Evolutionary conservation across 2,329 filamentous ascomycete species (phyloP), one percentile per base, ranked within the genome.

Genomic region (Metarhizium rileyi): DNA sequence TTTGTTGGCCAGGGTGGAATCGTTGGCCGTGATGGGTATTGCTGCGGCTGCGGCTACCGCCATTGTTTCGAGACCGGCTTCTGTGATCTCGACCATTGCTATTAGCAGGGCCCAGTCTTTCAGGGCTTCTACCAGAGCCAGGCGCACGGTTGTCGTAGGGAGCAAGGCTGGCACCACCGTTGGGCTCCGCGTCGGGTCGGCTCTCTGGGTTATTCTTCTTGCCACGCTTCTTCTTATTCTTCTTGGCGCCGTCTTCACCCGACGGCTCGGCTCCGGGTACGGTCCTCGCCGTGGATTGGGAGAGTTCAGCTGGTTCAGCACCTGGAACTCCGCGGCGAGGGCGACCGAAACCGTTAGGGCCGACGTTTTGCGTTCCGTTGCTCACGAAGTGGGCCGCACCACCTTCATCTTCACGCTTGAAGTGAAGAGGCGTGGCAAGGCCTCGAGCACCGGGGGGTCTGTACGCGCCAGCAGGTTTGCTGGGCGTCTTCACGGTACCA

Each of bases 141-240:
- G 50, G 50, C 23, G 58, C 59, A 43, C 55, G 57, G 55, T 68
- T 66, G 56, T 68, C 71, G 49, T 53, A 47, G 49, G 71, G 73
- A 53, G 67, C 75, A 58, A 75, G 72, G 62, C 63, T 69, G 40
- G 68, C 71, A 60, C 74, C 64, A 53, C 69, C 68, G 60, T 72
- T 72, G 35, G 64, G 70, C 50, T 73, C 72, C 20, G 63, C 63
- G 50, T 69, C 66, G 14, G 58, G 56, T 47, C 82, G 83, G 46
- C 79, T 81, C 18, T 88, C 87, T 44, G 93, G 90, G 64, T 90
- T 93, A 47, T 80, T 80, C 71, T 96, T 97, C 77, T 94, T 96
- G 57, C 76, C 79, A 56, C 93, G 81, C 80, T 97, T 97, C 81
- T 97, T 97, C 81, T 97, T 97, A 72, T 96, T 96, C 78, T 96